phyloP scores from a whole-genome alignment of 805 yeast genomes.

The Candida yuanshanica region DNA sequence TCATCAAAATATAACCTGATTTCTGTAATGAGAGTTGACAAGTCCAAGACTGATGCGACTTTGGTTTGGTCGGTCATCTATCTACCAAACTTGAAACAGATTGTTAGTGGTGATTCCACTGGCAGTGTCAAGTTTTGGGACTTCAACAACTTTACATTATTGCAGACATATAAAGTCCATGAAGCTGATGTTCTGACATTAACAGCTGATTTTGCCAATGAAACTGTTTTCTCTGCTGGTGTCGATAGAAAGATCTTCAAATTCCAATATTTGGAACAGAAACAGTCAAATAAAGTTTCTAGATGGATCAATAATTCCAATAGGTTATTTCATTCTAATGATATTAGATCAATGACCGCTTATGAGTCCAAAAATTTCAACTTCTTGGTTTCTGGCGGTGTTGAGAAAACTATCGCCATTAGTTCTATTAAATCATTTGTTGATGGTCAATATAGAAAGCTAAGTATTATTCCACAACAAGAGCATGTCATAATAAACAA shows the following conservation, averaged over 20 bases:
- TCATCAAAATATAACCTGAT: slow-evolving; percentile 56
- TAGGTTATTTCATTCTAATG: slow-evolving; percentile 80
- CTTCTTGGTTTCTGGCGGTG: slow-evolving; percentile 77
- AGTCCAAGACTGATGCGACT: slow-evolving; percentile 77
- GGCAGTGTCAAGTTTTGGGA: slow-evolving; percentile 96
- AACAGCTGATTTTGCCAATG: slow-evolving; percentile 52
- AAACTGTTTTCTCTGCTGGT: slow-evolving; percentile 78
- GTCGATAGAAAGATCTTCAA: slow-evolving; percentile 88
- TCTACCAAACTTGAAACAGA: slow-evolving; percentile 57
- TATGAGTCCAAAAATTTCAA: slow-evolving; percentile 65
- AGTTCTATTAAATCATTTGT: slow-evolving; percentile 62
- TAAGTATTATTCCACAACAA: slow-evolving; percentile 56
- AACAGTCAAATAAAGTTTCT: slow-evolving; percentile 27
- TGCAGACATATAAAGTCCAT: slow-evolving; percentile 78
- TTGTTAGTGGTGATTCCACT: slow-evolving; percentile 95
- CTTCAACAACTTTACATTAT: slow-evolving; percentile 61
- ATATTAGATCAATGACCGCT: slow-evolving; percentile 69
- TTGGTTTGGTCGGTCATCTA: slow-evolving; percentile 83
- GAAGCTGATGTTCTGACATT: slow-evolving; percentile 87
- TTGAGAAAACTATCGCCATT: slow-evolving; percentile 59
- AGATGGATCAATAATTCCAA: slow-evolving; percentile 77
- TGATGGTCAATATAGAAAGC: slow-evolving; percentile 64
- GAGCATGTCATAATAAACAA: slow-evolving; percentile 47
- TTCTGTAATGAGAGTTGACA: slow-evolving; percentile 88
- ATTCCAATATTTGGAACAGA: slow-evolving; percentile 32